These are phyloP conservation scores for Debaryomycetaceae sp. DNA, from an alignment of 1,139 yeast species.

Conservation along the genomic window DNA sequence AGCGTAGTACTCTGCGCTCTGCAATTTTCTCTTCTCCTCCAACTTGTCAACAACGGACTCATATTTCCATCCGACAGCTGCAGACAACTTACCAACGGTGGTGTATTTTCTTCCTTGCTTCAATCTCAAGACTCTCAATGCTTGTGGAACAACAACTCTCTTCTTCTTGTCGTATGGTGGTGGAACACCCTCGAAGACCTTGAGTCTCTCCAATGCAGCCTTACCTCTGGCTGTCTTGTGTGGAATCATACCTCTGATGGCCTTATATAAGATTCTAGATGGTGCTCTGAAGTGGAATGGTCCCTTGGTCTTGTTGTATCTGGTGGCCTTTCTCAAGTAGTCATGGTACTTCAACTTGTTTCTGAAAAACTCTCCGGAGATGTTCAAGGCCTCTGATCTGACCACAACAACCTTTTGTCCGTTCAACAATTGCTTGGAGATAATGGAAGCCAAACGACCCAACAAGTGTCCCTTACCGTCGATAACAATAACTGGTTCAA, in stretches of 20 bases:
- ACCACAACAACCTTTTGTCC: conserved; percentile 98
- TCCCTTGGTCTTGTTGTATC: conserved; percentile 98
- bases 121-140: conserved; percentile 98
- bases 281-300: conserved; percentile 99
- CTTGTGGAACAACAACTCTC: conserved; percentile 99
- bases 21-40: conserved; percentile 99
- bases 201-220: conserved; percentile 98
- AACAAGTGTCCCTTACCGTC: conserved; percentile 99
- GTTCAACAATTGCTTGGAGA: conserved; percentile 96
- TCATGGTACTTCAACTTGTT: conserved; percentile 99
- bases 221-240: conserved; percentile 99
- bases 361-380: conserved; percentile 99
- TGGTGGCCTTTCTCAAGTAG: conserved; percentile 98
- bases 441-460: conserved; percentile 99
- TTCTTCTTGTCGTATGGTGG: conserved; percentile 99
- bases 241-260: conserved; percentile 98
- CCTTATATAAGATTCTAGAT: conserved; percentile 99
- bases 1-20: conserved; percentile 98
- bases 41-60: conserved; percentile 95
- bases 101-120: conserved; percentile 99
- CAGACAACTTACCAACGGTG: conserved; percentile 93
- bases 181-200: conserved; percentile 99
- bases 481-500: conserved; percentile 95
- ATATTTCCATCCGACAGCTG: conserved; percentile 99
- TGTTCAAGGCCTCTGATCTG: conserved; percentile 97